Base-by-base conservation (phyloP, 805 yeast species). In the Myxozyma kluyveri region DNA sequence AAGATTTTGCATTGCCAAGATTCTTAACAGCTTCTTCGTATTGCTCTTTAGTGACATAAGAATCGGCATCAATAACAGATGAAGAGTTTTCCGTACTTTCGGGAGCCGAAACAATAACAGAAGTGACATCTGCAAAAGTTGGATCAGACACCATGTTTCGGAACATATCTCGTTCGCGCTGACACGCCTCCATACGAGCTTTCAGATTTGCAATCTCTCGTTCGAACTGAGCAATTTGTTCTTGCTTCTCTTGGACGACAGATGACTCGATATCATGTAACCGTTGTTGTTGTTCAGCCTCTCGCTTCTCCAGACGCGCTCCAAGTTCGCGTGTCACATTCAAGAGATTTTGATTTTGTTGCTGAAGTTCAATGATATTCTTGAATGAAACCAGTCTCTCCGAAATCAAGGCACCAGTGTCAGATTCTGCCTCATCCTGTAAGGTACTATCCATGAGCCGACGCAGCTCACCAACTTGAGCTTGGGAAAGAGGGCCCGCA, bases 361-460 rank as follows among this genome's bases (percentile, higher is more conserved):
- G 71, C 61, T 88, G 86, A 46, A 91, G 71, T 44, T 86, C 95
- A 10, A 76, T 72, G 12, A 86, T 75, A 62, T 77, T 78, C 39
- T 76, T 78, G 69, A 90, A 91, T 6, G 80, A 77, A 0, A 88
- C 82, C 38, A 93, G 71, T 53, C 95, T 75, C 49, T 85, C 84
- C 7, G 88, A 74, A 22, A 91, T 87, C 35, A 89, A 65, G 10
- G 45, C 60, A 60, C 85, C 91, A 0, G 95, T 83, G 63, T 88
- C 96, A 2, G 82, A 75, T 52, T 75, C 81, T 32, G 65, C 59
- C 14, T 59, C 44, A 3, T 59, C 62, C 3, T 68, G 69, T 9
- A 55, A 47, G 7, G 57, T 54, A 6, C 59, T 68, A 32, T 81
- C 72, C 24, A 57, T 44, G 5, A 60, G 24, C 2, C 48, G 45